These are phyloP conservation scores for Sungouiozyma intestinalis DNA, from an alignment of 805 yeast genomes.

Conservation along the genomic window DNA sequence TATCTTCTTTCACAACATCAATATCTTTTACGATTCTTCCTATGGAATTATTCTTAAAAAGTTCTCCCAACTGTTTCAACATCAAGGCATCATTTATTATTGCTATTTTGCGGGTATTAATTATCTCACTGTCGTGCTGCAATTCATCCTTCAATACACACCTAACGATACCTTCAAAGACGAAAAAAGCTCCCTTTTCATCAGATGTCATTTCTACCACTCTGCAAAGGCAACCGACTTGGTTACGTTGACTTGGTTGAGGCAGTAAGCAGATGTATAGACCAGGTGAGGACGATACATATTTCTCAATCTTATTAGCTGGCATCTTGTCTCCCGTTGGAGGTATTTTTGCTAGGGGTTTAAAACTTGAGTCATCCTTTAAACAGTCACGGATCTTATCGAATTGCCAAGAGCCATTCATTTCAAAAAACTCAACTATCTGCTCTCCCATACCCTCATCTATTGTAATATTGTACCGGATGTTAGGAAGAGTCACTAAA, in stretches of 20 bases:
- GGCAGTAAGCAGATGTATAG: neutral
- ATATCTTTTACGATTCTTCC: slow-evolving; percentile 1
- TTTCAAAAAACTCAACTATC: slow-evolving; percentile 34
- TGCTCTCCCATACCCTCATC: slow-evolving; percentile 37
- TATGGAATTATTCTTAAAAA: neutral
- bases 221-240: neutral
- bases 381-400: neutral
- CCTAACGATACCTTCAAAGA: neutral
- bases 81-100: neutral
- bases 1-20: neutral
- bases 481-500: slow-evolving; percentile 49
- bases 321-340: too few species aligned
- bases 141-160: neutral
- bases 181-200: neutral
- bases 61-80: neutral
- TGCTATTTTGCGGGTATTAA: neutral
- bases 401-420: neutral
- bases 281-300: neutral
- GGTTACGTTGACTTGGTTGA: neutral
- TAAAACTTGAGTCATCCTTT: neutral
- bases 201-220: neutral
- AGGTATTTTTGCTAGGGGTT: neutral
- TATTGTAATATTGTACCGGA: slow-evolving; percentile 48
- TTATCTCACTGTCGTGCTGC: neutral
- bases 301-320: neutral